phyloP scores from a whole-genome alignment of 139 green algal species.

The Micractinium conductrix region DNA sequence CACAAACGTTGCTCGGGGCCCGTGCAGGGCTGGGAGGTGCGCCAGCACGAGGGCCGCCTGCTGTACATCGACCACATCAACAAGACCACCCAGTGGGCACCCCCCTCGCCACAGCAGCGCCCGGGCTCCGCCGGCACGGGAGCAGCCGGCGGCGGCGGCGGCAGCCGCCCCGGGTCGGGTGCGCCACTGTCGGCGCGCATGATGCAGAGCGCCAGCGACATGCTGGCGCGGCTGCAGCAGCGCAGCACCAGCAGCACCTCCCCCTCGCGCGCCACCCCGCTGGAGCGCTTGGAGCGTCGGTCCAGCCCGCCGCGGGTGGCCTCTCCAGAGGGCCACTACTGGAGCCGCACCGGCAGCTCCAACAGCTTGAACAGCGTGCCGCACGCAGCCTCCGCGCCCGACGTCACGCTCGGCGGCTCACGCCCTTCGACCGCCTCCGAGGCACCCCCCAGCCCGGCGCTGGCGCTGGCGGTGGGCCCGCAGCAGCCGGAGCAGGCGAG shows the following conservation, averaged over 20 bases:
- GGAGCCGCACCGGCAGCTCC: conserved; percentile 46
- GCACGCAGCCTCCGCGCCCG: not conserved
- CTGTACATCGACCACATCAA: conserved; percentile 98
- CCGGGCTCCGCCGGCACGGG: not conserved
- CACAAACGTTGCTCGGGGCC: not conserved
- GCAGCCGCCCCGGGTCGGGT: not conserved
- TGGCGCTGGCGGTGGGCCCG: too few relatives aligned
- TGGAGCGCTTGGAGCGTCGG: conserved; percentile 10
- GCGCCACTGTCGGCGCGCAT: not conserved
- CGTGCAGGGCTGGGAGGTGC: conserved; percentile 87
- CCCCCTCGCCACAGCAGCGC: not conserved
- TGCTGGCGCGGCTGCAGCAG: conserved; percentile 24
- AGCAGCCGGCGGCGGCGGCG: not conserved
- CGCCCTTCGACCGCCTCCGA: not conserved
- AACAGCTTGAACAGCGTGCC: conserved; percentile 8
- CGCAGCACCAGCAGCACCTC: not conserved
- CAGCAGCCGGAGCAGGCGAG: too few relatives aligned
- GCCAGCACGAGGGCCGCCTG: conserved; percentile 79
- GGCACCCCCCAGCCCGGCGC: not conserved
- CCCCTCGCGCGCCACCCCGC: not conserved
- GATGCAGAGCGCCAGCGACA: conserved; percentile 23
- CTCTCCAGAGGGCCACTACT: conserved; percentile 39
- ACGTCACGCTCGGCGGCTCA: not conserved
- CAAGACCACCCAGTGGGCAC: conserved; percentile 83
- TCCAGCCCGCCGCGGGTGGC: conserved; percentile 13